Evolutionary conservation across 192 early-diverging fungal genomes (phyloP).

Genomic region (Podila clonocystis): DNA sequence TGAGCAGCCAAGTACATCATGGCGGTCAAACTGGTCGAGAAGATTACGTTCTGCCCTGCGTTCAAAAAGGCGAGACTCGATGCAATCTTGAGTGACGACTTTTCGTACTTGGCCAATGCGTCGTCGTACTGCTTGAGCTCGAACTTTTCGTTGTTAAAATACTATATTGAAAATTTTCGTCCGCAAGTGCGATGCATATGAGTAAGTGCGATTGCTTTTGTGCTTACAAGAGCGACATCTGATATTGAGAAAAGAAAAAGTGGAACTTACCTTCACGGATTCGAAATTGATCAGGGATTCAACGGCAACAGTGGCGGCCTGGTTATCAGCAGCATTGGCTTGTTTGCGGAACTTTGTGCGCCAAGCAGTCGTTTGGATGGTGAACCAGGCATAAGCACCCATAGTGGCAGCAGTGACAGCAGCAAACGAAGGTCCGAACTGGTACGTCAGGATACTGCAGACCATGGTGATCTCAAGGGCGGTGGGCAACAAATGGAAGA

Average conservation of each 20-base stretch:
- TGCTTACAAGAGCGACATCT: background rate
- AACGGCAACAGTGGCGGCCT: constrained; percentile 92
- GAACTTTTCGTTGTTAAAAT: constrained; percentile 90
- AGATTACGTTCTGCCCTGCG: constrained; percentile 95
- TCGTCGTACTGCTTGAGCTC: constrained; percentile 91
- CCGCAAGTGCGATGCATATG: background rate
- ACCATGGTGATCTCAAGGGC: constrained; percentile 95
- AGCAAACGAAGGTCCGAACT: constrained; percentile 66
- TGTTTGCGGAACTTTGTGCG: constrained; percentile 84
- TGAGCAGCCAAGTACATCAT: constrained; percentile 98
- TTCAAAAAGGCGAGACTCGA: constrained; percentile 92
- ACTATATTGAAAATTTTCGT: constrained; percentile 7
- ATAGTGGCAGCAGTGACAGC: constrained; percentile 72
- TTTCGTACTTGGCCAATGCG: constrained; percentile 91
- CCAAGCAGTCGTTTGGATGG: constrained; percentile 92
- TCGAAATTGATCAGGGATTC: constrained; percentile 99
- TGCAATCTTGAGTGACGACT: constrained; percentile 90
- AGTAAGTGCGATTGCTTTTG: background rate
- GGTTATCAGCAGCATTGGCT: constrained; percentile 97
- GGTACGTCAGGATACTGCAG: constrained; percentile 85
- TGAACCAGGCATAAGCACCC: constrained; percentile 85
- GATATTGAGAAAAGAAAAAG: background rate
- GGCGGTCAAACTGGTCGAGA: constrained; percentile 87
- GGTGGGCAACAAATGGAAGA: constrained; percentile 96
- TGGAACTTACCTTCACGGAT: constrained; percentile 83